Base-by-base conservation (phyloP, 495 filamentous ascomycete genomes). In the Achaetomiella virescens region DNA sequence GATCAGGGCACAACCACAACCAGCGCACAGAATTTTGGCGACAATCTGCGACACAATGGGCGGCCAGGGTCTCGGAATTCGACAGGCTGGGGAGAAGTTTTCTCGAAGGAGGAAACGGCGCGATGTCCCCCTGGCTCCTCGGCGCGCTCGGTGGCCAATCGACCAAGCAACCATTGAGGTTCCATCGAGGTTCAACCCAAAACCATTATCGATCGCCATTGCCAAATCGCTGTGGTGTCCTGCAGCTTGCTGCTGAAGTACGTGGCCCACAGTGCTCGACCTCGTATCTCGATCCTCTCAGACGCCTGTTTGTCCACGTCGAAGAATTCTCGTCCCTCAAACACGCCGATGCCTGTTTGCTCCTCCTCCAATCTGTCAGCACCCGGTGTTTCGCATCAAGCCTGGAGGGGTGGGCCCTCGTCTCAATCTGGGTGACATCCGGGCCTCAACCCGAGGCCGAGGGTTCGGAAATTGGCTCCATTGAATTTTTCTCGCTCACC, bases 381-480 rank as follows among this genome's bases (percentile, higher is more conserved):
- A 49, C 48, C 42, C 22, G 21, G 24, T 37, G 57, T 54, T 60
- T 60, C 49, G 58, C 42, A 53, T 35, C 46, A 29, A 44, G 58
- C 58, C 52, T 43, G 48, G 49, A 54, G 27, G 9, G 27, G 58
- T 60, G 53, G 59, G 49, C 49, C 53, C 59, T 35, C 20, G 44
- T 48, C 48, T 49, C 54, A 53, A 47, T 52, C 49, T 47, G 41
- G 55, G 51, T 58, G n/a, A 44, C 54, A 57, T 42, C 55, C 45
- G 47, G 46, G 35, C 47, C 37, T 48, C 35, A 48, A 21, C 56
- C 60, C 60, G 56, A 59, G 53, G 57, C 60, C 60, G 57, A 63
- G 60, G 56, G 56, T 57, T 59, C 60, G 60, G 60, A 63, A 63
- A 63, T 63, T 63, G 60, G 57, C 37, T 41, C 35, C 56, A 51